Evolutionary conservation across 352 stramenopile genomes (phyloP), one percentile per base, ranked within the genome.

Genomic region (Globisporangium viniferum): DNA sequence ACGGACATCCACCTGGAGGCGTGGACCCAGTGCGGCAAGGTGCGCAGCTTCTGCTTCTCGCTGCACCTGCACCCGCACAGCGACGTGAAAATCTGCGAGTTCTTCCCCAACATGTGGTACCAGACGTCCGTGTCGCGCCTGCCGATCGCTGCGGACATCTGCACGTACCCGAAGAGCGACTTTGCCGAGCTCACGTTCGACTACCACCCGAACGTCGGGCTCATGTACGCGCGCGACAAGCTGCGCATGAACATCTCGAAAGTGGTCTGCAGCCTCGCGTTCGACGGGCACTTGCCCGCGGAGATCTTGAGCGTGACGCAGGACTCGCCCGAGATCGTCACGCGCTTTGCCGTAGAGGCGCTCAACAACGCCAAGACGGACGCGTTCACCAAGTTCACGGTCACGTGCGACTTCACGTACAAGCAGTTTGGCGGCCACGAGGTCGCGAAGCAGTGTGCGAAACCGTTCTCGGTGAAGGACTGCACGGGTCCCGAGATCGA

Each of bases 31-130:
- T 91, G 83, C 48, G 83, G 83, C 36, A 57, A 84, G 8, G 78
- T 86, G 3, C 68, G 72, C 15, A 69, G 70, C 18, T 82, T 81
- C 55, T 70, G 74, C 39, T 89, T 90, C 59, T 75, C 77, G 57
- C 71, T 90, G 4, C 69, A 80, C 56, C 62, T 90, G 35, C 82
- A 91, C 55, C 67, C 81, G 49, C 76, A 80, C 65, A 84, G 74
- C 46, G 71, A 68, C 48, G 67, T 87, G 59, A 61, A 70, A 5
- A 72, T 92, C 14, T 89, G 80, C 58, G 72, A 89, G 15, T 70
- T 77, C 20, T 89, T 90, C 56, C 63, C 70, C 49, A 69, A 74
- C n/a, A 88, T 92, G 84, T 92, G 81, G 81, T 92, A 92, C 67
- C 80, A 92, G 68, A 71, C 73, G 33, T 70, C 74, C 18, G 69